Base-by-base conservation (phyloP, 2,329 filamentous ascomycete genomes). In the Corinectria fuckeliana region DNA sequence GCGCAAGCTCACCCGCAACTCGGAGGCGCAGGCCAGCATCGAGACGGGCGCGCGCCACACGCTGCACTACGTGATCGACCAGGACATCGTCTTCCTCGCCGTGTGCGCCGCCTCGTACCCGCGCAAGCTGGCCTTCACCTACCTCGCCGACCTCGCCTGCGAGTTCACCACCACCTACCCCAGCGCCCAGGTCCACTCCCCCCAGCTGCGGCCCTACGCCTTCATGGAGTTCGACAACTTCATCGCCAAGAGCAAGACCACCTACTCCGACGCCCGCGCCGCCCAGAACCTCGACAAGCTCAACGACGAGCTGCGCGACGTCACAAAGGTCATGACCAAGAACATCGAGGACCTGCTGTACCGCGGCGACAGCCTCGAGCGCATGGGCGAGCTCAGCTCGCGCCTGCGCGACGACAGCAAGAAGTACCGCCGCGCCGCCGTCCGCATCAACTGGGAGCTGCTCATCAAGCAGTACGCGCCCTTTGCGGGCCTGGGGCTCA, bases 271-370 rank as follows among this genome's bases (percentile, higher is more conserved):
- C 77, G 88, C 91, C 54, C 89, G 95, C 66, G 95, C 95, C 14
- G 87, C 91, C 13, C 91, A 93, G 78, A 98, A 98, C 78, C 86
- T 99, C 58, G 92, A 96, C 77, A 93, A 94, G 79, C 83, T 99
- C 66, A 98, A 99, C 74, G 92, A 97, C 74, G 96, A 99, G 83
- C 86, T 99, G 66, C 90, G 93, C 76, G 95, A 98, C 78, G 96
- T 99, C 55, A 98, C 95, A 1, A 93, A 97, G 80, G 93, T 99
- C 73, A 99, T 99, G 96, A 98, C 93, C 56, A 98, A 98, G 86
- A 99, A 99, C 77, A 98, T 99, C 69, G 95, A 99, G 82, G 95
- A 99, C 76, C 80, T 99, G 73, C 81, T 99, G 52, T 99, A 99
- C 76, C 84, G 96, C 62, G 95, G 95, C 25, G 95, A 99, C 75